Evolutionary conservation across 108 stramenopile species (phyloP).

Genomic region (Aurantiochytrium sp.): DNA sequence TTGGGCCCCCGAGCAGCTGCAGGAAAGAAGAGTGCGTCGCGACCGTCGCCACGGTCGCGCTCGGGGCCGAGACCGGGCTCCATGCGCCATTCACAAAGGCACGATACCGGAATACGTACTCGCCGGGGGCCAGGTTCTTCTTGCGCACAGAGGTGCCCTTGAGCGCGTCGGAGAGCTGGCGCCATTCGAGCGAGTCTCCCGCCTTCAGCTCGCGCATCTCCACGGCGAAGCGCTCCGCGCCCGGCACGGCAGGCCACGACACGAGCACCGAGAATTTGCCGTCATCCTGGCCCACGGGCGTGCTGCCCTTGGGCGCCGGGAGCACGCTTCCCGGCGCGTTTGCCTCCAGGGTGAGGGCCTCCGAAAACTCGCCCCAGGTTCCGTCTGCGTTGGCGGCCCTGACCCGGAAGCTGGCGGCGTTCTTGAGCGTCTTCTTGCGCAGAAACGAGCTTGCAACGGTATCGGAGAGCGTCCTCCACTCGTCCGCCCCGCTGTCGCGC

Average conservation of each 20-base stretch:
- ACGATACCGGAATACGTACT: background rate
- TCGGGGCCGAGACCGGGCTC: background rate
- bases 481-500: background rate
- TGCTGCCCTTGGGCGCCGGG: background rate
- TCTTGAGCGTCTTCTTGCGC: background rate
- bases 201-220: background rate
- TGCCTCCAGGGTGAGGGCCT: background rate
- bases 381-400: background rate
- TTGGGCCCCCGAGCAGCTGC: background rate
- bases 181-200: background rate
- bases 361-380: background rate
- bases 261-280: background rate
- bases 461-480: slow-evolving; percentile 25
- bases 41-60: background rate
- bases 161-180: background rate
- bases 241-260: background rate
- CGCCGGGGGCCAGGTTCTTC: background rate
- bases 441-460: background rate
- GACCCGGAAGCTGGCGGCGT: background rate
- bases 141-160: background rate
- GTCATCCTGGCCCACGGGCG: background rate
- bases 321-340: background rate
- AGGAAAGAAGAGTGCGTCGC: background rate
- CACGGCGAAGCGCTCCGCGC: background rate
- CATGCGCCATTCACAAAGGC: background rate